Base-by-base conservation (phyloP, 2,329 filamentous ascomycete genomes). In the Harringtonia aguacate region DNA sequence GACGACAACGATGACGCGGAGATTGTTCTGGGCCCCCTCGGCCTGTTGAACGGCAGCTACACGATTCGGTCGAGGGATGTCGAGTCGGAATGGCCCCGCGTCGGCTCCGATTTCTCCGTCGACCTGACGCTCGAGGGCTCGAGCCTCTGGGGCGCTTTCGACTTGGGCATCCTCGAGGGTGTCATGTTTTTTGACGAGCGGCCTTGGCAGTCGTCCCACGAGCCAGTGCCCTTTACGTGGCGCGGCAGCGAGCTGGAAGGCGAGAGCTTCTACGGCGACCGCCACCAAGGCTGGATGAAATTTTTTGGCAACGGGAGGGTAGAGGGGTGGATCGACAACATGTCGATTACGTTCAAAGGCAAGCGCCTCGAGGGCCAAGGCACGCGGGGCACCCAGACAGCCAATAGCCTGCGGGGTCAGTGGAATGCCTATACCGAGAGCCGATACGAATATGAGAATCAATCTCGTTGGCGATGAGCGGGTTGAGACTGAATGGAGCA, bases 21-120 rank as follows among this genome's bases (percentile, higher is more conserved):
- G 8, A n/a, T 39, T 8, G 29, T 21, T 33, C 42, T 44, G 6
- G 36, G 15, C 36, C 42, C 36, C 21, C 36, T 44, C 22, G 42
- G 42, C 28, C 36, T 44, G 4, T 21, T 44, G 9, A 44, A 44
- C 18, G 42, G 42, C 20, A n/a, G 9, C 28, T 44, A 44, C 42
- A 8, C 18, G 7, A 10, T 39, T 18, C 20, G 12, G 15, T 15
- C 28, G 36, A 28, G 39, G 22, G 10, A 39, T 27, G 42, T 44
- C 4, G 36, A 33, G 28, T 34, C 28, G 15, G 10, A 35, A 29
- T 44, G 42, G 42, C n/a, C n/a, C n/a, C n/a, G 17, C 29, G 36
- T 27, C n/a, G 36, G 24, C 4, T 20, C 28, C 8, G 31, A 42
- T 6, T 35, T 44, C 36, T 30, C 36, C 8, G 10, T 44, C 9